phyloP scores from a whole-genome alignment of 2,329 filamentous ascomycete species.

The Talaromyces albobiverticillius region DNA sequence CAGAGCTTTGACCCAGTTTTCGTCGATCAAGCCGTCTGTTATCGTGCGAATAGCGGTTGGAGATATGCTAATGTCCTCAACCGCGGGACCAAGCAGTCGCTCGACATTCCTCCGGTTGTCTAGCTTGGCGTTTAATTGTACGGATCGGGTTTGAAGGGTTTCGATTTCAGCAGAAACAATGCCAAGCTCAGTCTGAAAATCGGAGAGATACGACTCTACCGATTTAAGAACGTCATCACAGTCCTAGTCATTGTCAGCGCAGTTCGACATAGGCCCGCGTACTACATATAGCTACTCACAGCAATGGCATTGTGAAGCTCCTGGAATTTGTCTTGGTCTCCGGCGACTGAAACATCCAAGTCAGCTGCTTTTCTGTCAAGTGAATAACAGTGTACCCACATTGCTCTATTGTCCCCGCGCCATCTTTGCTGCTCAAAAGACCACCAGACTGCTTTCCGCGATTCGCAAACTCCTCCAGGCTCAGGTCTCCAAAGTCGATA shows the following conservation, averaged over 20 bases:
- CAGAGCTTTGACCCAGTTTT: constrained; percentile 79
- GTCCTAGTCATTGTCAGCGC: constrained; percentile 44
- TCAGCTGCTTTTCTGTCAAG: constrained; percentile 10
- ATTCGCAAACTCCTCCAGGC: constrained; percentile 68
- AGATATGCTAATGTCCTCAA: constrained; percentile 88
- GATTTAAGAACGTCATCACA: constrained; percentile 93
- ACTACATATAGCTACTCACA: constrained; percentile 24
- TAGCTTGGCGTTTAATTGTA: constrained; percentile 75
- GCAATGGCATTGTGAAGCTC: constrained; percentile 84
- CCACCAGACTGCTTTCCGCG: constrained; percentile 29
- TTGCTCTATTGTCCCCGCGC: constrained; percentile 65
- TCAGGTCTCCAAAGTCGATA: constrained; percentile 76
- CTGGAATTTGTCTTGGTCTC: constrained; percentile 80
- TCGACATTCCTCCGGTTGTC: constrained; percentile 89
- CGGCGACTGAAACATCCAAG: constrained; percentile 57
- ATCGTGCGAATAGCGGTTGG: constrained; percentile 82
- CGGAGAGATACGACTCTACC: constrained; percentile 87
- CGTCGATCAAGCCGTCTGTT: constrained; percentile 83
- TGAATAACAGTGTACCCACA: constrained; percentile 52
- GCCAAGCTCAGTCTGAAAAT: constrained; percentile 89
- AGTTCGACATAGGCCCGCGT: not conserved
- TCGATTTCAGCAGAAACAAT: constrained; percentile 94
- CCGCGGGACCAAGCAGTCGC: constrained; percentile 77
- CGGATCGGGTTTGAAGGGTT: constrained; percentile 81
- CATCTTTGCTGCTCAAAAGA: constrained; percentile 33